Evolutionary conservation across 192 early-diverging fungal genomes (phyloP), one percentile per base, ranked within the genome.

Genomic region (Coemansia sp.): DNA sequence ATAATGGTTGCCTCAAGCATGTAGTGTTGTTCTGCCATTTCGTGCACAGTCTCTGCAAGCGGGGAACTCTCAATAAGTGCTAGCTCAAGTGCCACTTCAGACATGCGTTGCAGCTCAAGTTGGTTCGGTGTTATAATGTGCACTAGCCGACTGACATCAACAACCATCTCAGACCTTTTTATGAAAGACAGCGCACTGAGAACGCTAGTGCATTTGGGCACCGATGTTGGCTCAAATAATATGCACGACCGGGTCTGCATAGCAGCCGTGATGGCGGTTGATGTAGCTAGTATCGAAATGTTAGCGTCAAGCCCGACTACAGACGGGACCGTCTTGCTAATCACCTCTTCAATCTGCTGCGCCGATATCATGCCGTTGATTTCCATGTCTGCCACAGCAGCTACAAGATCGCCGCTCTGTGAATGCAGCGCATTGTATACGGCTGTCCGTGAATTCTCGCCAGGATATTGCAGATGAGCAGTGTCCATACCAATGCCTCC

Each of bases 161-260:
- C 30, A 0, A 51, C 15, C 25, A 59, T 14, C 6, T 55, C 34
- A 0, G 58, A 57, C n/a, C 58, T 24, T 21, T 81, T 61, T 27
- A 78, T 67, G 12, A 30, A 44, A 10, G 80, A 70, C 27, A 85
- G 52, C n/a, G 73, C 80, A 4, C 49, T 56, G 15, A 88, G 71
- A 13, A 93, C 21, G 21, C 66, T 80, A 2, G 75, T 60, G 23
- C 88, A 85, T 60, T 98, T 98, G 8, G 87, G 83, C 13, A 89
- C 80, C 7, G 93, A 96, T 1, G 96, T 98, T 0, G 96, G 94
- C 55, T 98, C 96, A 67, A 94, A 96, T 22, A 96, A 80, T 0
- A 81, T 83, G 67, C 61, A 62, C 4, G 55, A 14, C 4, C 51
- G 14, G 22, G 18, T 11, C 9, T 48, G n/a, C 6, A 34, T 40